Evolutionary conservation across 257 asterid genomes (phyloP).

Genomic region (Avicennia marina): DNA sequence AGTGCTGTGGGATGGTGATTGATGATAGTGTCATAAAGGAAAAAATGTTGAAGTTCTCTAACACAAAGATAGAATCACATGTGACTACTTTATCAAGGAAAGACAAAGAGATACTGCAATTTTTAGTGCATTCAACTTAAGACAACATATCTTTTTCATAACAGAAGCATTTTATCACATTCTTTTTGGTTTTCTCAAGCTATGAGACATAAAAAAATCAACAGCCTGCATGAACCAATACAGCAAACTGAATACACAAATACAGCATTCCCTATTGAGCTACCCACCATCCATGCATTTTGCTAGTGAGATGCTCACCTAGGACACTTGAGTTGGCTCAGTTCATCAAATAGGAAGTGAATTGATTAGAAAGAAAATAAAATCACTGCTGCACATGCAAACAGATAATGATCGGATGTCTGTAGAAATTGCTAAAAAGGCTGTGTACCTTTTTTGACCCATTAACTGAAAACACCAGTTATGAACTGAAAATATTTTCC

Average conservation of each 20-base stretch:
- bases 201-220: neutral
- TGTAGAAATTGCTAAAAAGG: neutral
- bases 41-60: neutral
- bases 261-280: neutral
- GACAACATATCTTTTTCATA: neutral
- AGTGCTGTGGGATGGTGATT: neutral
- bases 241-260: neutral
- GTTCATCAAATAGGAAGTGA: neutral
- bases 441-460: neutral
- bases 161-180: neutral
- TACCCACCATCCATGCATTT: neutral
- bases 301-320: neutral
- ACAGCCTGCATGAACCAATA: neutral
- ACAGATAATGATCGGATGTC: neutral
- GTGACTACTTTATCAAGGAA: neutral
- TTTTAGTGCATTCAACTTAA: neutral
- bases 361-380: neutral
- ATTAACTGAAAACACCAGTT: neutral
- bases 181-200: neutral
- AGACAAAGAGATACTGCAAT: neutral
- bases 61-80: neutral
- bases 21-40: neutral
- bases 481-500: neutral
- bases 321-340: neutral
- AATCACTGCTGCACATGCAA: neutral